Conservation (phyloP, 129 eudicot species). For the Arctium lappa region DNA sequence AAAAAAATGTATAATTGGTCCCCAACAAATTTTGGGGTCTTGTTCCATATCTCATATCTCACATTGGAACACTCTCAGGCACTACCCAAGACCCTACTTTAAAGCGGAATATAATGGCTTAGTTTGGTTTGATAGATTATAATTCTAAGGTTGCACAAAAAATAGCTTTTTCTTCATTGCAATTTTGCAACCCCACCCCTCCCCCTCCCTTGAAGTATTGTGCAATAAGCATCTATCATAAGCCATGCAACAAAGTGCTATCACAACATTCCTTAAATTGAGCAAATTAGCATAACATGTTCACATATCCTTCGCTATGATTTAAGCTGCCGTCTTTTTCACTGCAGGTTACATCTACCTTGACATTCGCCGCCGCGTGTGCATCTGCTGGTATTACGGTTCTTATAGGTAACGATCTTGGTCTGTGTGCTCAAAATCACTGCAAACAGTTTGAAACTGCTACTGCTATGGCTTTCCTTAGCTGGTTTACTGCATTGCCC, state of each 20-base stretch:
- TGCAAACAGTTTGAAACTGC: slow-evolving; percentile 81
- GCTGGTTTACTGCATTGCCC: slow-evolving; percentile 77
- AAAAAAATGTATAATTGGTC: background rate
- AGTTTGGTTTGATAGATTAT: background rate
- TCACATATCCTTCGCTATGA: background rate
- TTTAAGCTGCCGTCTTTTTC: background rate
- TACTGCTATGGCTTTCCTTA: slow-evolving; percentile 83
- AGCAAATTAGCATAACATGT: background rate
- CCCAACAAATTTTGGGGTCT: background rate
- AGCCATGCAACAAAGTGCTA: too few relatives aligned
- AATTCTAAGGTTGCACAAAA: background rate
- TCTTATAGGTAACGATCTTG: slow-evolving; percentile 80
- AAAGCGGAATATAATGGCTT: background rate
- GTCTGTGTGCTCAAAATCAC: slow-evolving; percentile 66
- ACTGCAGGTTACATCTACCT: slow-evolving; percentile 72
- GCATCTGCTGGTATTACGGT: slow-evolving; percentile 95
- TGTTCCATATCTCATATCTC: too few relatives aligned
- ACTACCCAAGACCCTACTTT: background rate
- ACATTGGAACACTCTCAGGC: background rate
- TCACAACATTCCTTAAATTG: background rate
- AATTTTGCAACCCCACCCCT: background rate
- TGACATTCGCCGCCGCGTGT: slow-evolving; percentile 84
- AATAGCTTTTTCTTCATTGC: too few relatives aligned
- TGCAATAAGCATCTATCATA: background rate
- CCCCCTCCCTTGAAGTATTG: background rate